These are phyloP conservation scores for Pythium scleroteichum DNA, from an alignment of 352 stramenopile species.

Conservation along the genomic window DNA sequence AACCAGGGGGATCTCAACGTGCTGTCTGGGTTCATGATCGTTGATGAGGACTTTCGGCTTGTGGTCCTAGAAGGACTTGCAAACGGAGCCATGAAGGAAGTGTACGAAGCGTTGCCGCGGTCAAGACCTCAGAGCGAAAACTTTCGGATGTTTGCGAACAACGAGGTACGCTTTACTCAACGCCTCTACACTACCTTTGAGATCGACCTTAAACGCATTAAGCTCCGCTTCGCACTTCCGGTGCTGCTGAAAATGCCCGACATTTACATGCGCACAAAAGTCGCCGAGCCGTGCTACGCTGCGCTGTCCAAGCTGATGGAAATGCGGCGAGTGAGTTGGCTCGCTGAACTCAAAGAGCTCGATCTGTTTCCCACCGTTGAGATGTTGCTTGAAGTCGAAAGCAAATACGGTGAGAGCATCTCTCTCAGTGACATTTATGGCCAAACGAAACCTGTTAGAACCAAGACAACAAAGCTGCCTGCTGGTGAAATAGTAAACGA, in stretches of 20 bases:
- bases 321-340: slow-evolving; percentile 51
- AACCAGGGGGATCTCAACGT: slow-evolving; percentile 73
- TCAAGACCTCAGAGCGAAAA: slow-evolving; percentile 20
- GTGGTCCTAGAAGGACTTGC: slow-evolving; percentile 86
- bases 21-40: slow-evolving; percentile 84
- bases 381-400: slow-evolving; percentile 88
- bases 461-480: not conserved
- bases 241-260: slow-evolving; percentile 70
- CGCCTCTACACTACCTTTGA: slow-evolving; percentile 88
- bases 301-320: slow-evolving; percentile 71
- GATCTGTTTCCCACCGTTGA: slow-evolving; percentile 73
- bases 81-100: slow-evolving; percentile 45
- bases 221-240: slow-evolving; percentile 79
- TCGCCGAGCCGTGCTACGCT: slow-evolving; percentile 77
- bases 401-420: slow-evolving; percentile 92
- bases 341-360: slow-evolving; percentile 60
- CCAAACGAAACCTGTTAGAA: slow-evolving; percentile 1
- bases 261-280: slow-evolving; percentile 90
- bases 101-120: slow-evolving; percentile 47
- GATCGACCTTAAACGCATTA: slow-evolving; percentile 89
- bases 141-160: slow-evolving; percentile 75
- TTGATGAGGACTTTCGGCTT: slow-evolving; percentile 86
- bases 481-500: not conserved
- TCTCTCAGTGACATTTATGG: slow-evolving; percentile 88
- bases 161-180: slow-evolving; percentile 65